Conservation (phyloP, 129 eudicot genomes). For the Mikania micrantha region DNA sequence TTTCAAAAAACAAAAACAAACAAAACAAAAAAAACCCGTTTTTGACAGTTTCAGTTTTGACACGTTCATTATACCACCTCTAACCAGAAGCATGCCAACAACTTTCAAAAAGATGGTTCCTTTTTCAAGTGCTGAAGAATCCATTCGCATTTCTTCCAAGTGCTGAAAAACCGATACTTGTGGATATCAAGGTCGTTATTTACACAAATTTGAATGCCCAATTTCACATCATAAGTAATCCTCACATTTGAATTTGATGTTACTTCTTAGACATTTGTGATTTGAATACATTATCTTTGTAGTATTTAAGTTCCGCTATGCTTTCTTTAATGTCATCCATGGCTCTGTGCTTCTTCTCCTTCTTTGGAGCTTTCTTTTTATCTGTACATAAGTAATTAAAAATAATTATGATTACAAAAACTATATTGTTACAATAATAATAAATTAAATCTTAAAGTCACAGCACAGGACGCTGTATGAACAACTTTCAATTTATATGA, state of each 20-base stretch:
- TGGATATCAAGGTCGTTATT: neutral
- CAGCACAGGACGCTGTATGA: neutral
- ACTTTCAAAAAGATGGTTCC: neutral
- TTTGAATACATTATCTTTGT: slow-evolving; percentile 77
- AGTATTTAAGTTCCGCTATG: slow-evolving; percentile 77
- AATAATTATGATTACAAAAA: neutral
- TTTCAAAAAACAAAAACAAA: neutral
- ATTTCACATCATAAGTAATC: neutral
- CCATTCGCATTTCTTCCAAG: slow-evolving; percentile 2
- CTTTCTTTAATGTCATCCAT: slow-evolving; percentile 96
- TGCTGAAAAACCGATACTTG: neutral
- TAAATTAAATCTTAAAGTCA: neutral
- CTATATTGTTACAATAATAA: neutral
- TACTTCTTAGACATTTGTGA: slow-evolving; percentile 42
- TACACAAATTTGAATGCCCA: neutral
- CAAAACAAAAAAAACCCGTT: too few relatives aligned
- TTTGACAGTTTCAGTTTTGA: too few relatives aligned
- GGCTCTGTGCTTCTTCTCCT: slow-evolving; percentile 83
- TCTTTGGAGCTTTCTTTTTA: slow-evolving; percentile 64
- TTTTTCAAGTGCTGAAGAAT: neutral
- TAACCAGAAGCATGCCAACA: neutral
- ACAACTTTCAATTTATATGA: neutral
- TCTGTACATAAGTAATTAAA: slow-evolving; percentile 25
- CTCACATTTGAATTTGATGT: neutral
- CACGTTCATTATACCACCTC: neutral